Conservation (phyloP, 2,329 filamentous ascomycete genomes). For the Colletotrichum godetiae region DNA sequence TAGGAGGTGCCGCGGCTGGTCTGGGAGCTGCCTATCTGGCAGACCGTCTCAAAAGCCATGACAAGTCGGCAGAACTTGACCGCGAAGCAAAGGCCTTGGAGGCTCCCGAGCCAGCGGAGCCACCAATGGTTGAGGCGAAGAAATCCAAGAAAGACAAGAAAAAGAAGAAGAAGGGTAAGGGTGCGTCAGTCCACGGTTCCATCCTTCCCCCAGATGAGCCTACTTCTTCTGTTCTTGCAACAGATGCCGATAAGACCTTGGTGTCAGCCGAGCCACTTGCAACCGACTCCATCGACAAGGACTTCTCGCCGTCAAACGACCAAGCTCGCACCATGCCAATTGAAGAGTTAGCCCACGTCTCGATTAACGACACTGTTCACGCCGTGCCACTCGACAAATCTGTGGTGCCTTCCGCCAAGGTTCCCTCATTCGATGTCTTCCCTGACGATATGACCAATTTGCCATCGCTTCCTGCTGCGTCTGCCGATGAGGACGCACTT, state of each 20-base stretch:
- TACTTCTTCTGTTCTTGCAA: background rate
- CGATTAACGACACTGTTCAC: background rate
- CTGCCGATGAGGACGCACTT: background rate
- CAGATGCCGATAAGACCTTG: background rate
- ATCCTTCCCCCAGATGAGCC: background rate
- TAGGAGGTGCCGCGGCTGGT: constrained; percentile 15
- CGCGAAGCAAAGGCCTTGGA: constrained; percentile 15
- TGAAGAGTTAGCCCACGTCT: background rate
- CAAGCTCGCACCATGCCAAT: background rate
- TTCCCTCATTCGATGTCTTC: background rate
- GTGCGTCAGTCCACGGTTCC: background rate
- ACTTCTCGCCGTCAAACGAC: background rate
- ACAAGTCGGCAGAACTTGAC: background rate
- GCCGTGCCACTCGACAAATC: background rate
- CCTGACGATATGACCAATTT: background rate
- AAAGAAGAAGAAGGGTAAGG: constrained; percentile 42
- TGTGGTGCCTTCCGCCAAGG: background rate
- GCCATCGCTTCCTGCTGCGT: background rate
- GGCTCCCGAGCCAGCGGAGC: background rate
- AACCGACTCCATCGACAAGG: background rate
- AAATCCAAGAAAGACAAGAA: constrained; percentile 47
- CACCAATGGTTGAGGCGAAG: constrained; percentile 31
- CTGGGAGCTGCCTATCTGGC: constrained; percentile 3
- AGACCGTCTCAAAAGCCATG: background rate
- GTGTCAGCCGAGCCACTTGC: background rate